phyloP scores from a whole-genome alignment of 2,329 filamentous ascomycete genomes.

The Paracorniculantispora psalliotae region DNA sequence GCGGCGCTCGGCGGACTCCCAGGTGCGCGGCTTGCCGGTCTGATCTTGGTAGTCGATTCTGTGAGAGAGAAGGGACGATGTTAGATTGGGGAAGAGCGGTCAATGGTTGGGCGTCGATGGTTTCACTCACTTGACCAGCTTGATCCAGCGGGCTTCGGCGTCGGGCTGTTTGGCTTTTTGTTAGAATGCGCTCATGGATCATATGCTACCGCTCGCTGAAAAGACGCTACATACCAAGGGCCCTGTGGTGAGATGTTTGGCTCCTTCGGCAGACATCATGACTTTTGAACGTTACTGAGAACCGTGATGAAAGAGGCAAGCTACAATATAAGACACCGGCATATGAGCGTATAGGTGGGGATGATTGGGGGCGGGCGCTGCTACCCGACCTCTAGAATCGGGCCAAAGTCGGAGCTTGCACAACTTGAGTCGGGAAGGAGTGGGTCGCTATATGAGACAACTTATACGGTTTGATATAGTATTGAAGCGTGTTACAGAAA shows the following conservation, averaged over 20 bases:
- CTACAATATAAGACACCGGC: too few species aligned
- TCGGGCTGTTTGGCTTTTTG: slow-evolving; percentile 36
- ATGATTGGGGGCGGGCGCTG: too few species aligned
- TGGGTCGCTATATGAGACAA: too few species aligned
- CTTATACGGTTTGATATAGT: too few species aligned
- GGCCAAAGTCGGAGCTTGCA: too few species aligned
- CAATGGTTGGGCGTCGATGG: background rate
- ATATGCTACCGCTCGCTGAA: too few species aligned
- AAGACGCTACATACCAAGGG: slow-evolving; percentile 35
- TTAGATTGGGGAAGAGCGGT: background rate
- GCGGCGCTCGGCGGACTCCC: slow-evolving; percentile 69
- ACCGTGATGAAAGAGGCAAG: too few species aligned
- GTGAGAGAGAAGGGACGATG: background rate
- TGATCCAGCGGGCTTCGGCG: slow-evolving; percentile 55
- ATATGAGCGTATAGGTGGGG: too few species aligned
- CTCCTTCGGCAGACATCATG: slow-evolving; percentile 37
- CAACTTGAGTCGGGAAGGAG: too few species aligned
- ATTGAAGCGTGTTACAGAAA: too few species aligned
- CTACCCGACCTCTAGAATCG: too few species aligned
- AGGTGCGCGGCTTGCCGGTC: slow-evolving; percentile 52
- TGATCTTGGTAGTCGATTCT: slow-evolving; percentile 63
- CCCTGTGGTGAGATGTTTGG: slow-evolving; percentile 39
- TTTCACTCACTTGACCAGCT: slow-evolving; percentile 48
- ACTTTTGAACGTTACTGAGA: too few species aligned
- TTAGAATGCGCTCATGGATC: background rate